Evolutionary conservation across 129 eudicot species (phyloP).

Genomic region (Flaveria brownii): DNA sequence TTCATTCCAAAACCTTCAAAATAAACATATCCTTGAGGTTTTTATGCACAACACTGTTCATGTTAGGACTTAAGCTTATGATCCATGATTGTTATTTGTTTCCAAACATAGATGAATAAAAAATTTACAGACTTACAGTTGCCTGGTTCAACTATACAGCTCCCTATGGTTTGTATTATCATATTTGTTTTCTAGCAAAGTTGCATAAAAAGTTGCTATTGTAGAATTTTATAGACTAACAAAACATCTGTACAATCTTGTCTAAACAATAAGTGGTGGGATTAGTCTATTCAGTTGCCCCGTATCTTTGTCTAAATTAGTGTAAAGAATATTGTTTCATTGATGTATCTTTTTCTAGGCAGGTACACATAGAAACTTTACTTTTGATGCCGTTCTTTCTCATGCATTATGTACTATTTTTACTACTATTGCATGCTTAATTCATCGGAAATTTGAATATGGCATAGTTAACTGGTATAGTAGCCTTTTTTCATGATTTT

Average conservation of each 20-base stretch:
- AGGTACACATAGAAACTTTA: background rate
- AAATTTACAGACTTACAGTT: background rate
- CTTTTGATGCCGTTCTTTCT: too few species aligned
- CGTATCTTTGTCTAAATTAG: background rate
- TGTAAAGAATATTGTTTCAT: background rate
- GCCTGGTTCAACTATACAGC: slow-evolving; percentile 1
- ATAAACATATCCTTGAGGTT: background rate
- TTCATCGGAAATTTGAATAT: too few species aligned
- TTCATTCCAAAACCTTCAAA: too few species aligned
- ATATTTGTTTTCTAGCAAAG: background rate
- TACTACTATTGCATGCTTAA: too few species aligned
- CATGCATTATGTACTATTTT: too few species aligned
- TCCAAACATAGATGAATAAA: background rate
- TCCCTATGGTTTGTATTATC: background rate
- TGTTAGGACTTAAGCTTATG: too few species aligned
- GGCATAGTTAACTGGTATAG: too few species aligned
- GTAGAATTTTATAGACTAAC: background rate
- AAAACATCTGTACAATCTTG: slow-evolving; percentile 8
- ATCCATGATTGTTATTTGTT: background rate
- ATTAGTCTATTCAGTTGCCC: background rate
- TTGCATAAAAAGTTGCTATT: background rate
- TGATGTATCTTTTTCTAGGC: slow-evolving; percentile 1
- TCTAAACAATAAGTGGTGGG: background rate
- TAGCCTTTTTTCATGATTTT: too few species aligned
- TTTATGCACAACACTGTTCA: background rate